Percentiles rank a stretch among this genome's conserved stretches.
These are phyloP conservation scores for Alnus rubra DNA, from an alignment of 306 rosid genomes.

Conservation along the genomic window DNA sequence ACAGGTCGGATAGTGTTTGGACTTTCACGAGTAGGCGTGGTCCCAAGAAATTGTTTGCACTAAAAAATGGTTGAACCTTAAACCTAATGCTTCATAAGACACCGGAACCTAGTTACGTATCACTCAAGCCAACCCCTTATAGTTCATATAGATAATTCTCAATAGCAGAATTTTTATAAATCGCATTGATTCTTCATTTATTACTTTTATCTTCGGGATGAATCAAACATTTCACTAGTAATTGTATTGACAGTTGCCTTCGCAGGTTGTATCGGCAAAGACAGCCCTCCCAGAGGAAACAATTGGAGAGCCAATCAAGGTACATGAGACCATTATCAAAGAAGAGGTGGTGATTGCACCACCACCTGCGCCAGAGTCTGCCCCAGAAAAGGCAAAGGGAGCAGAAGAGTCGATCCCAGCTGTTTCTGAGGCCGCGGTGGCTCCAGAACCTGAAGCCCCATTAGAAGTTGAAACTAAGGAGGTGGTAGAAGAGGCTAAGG, in stretches of 20 bases:
- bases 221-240: not conserved
- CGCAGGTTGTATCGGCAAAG: constrained; percentile 62
- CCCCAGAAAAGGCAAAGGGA: constrained; percentile 39
- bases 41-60: no score
- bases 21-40: no score
- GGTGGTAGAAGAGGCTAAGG: constrained; percentile 34
- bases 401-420: constrained; percentile 22
- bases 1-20: no score
- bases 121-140: no score
- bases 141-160: not conserved
- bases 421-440: not conserved
- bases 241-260: not conserved
- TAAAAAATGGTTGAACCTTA: no score
- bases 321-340: constrained; percentile 33
- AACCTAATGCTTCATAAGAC: no score
- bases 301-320: constrained; percentile 40
- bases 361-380: constrained; percentile 24
- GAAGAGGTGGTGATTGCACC: constrained; percentile 35
- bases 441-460: constrained; percentile 32
- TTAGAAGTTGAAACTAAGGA: constrained; percentile 44
- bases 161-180: not conserved
- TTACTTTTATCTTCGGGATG: not conserved
- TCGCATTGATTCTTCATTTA: not conserved
- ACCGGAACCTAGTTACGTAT: no score
- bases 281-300: constrained; percentile 51